Conservation (phyloP, 2,329 filamentous ascomycete genomes). For the Botrytis galanthina region DNA sequence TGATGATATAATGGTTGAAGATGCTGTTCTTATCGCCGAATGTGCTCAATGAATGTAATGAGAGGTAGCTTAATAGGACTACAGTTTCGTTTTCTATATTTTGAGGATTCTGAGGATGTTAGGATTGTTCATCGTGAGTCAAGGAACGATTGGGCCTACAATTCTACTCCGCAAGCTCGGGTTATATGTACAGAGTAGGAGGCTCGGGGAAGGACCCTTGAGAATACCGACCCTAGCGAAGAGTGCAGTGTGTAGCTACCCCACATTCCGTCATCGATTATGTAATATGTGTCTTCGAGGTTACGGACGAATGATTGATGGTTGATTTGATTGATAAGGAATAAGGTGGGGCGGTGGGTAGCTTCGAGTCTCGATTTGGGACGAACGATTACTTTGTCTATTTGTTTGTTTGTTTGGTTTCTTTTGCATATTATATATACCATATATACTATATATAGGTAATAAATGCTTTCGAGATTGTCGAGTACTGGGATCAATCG, state of each 20-base stretch:
- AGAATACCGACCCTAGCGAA: too few species aligned
- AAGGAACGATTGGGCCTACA: not conserved
- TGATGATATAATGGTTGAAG: not conserved
- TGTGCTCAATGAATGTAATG: not conserved
- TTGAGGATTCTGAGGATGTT: not conserved
- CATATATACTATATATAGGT: too few species aligned
- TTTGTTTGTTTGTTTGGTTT: not conserved
- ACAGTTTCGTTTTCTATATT: not conserved
- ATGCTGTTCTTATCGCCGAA: not conserved
- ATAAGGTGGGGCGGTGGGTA: not conserved
- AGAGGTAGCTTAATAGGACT: not conserved
- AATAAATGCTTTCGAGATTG: not conserved
- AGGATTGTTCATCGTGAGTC: not conserved
- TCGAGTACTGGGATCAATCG: not conserved
- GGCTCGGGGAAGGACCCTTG: too few species aligned
- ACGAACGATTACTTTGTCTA: too few species aligned
- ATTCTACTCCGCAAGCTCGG: not conserved
- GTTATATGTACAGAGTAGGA: too few species aligned
- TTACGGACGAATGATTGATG: not conserved
- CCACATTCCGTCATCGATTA: constrained; percentile 11
- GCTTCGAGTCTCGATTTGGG: not conserved
- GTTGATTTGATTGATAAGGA: not conserved
- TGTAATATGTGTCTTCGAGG: not conserved
- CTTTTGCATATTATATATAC: too few species aligned
- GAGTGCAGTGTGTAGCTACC: not conserved